phyloP scores from a whole-genome alignment of 441 rosid species.

The Erysimum cheiri region DNA sequence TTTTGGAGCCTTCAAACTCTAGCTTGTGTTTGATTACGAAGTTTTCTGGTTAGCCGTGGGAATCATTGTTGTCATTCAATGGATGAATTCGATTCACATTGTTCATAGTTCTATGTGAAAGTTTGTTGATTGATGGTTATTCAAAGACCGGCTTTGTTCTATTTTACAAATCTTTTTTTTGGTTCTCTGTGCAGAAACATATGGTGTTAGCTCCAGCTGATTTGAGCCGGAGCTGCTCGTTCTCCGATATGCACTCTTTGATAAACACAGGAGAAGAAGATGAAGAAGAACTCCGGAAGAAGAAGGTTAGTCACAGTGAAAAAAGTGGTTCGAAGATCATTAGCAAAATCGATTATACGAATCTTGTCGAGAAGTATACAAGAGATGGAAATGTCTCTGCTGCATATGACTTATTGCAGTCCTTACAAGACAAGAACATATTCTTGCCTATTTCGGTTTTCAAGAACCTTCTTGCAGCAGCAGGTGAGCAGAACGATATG shows the following conservation, averaged over 20 bases:
- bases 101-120: background rate
- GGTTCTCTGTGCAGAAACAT: slow-evolving; percentile 53
- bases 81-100: slow-evolving; percentile 2
- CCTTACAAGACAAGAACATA: slow-evolving; percentile 50
- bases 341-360: slow-evolving; percentile 43
- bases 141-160: background rate
- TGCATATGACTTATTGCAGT: slow-evolving; percentile 55
- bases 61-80: background rate
- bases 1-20: background rate
- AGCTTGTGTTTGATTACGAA: slow-evolving; percentile 3
- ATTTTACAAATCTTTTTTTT: background rate
- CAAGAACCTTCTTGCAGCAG: slow-evolving; percentile 35
- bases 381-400: slow-evolving; percentile 57
- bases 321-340: slow-evolving; percentile 38
- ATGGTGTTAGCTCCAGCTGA: slow-evolving; percentile 50
- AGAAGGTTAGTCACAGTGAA: slow-evolving; percentile 36
- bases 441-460: slow-evolving; percentile 47
- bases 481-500: slow-evolving; percentile 47
- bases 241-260: slow-evolving; percentile 44
- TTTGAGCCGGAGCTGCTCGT: slow-evolving; percentile 42
- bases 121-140: background rate
- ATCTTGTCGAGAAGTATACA: slow-evolving; percentile 50
- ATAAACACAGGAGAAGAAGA: slow-evolving; percentile 46
- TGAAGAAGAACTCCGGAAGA: slow-evolving; percentile 43
- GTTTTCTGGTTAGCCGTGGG: background rate